These are phyloP conservation scores for Pinus albicaulis DNA, from an alignment of 75 land plant genomes.

Conservation along the genomic window DNA sequence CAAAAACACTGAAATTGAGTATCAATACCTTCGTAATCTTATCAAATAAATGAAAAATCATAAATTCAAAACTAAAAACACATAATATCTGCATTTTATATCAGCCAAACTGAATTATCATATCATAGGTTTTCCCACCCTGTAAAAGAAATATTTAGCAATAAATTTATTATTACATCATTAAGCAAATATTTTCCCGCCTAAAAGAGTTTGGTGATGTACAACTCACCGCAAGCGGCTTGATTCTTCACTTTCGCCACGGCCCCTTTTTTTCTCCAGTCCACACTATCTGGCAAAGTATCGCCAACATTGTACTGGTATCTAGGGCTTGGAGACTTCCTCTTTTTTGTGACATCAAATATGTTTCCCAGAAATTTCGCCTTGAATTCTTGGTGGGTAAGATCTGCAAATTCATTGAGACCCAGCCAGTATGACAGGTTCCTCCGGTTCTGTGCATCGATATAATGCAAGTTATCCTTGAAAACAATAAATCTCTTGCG, in stretches of 20 bases:
- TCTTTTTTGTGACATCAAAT: not conserved
- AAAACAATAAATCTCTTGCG: conserved; percentile 47
- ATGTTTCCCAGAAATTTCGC: conserved; percentile 35
- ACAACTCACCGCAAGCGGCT: conserved; percentile 37
- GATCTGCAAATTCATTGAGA: conserved; percentile 57
- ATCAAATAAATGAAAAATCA: no score
- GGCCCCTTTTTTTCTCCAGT: conserved; percentile 63
- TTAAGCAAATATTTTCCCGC: no score
- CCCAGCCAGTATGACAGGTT: conserved; percentile 46
- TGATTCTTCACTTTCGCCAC: conserved; percentile 56
- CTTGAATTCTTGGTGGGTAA: conserved; percentile 60
- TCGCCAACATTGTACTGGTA: not conserved
- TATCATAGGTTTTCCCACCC: no score
- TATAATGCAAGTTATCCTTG: conserved; percentile 49
- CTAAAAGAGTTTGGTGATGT: no score
- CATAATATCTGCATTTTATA: no score
- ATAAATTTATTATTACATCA: no score
- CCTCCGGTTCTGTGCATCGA: conserved; percentile 37
- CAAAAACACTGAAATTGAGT: no score
- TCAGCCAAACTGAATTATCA: no score
- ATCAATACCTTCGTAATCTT: no score
- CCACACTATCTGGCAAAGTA: conserved; percentile 13
- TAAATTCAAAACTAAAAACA: no score
- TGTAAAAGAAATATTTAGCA: no score
- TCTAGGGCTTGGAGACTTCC: not conserved